Evolutionary conservation across 768 basidiomycete genomes (phyloP).

Genomic region (Boletus reticuloceps): DNA sequence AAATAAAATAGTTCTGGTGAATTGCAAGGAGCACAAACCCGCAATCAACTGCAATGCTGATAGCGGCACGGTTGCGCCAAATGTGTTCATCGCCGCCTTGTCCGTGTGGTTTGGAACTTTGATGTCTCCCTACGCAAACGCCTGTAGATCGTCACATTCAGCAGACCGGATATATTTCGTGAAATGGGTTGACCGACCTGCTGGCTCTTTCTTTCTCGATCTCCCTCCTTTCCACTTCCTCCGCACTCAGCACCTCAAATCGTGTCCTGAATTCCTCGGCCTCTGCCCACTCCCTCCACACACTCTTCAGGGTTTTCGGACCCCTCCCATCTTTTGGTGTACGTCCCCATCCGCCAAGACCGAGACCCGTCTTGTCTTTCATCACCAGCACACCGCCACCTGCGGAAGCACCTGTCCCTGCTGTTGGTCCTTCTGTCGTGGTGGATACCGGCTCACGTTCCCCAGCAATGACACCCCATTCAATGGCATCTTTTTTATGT

Average conservation of each 20-base stretch:
- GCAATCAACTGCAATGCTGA: slow-evolving; percentile 5
- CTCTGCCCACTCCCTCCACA: slow-evolving; percentile 96
- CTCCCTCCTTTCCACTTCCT: slow-evolving; percentile 91
- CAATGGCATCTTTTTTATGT: slow-evolving; percentile 93
- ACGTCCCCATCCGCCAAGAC: slow-evolving; percentile 71
- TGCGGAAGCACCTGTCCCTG: slow-evolving; percentile 5
- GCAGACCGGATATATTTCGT: neutral
- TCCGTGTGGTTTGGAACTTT: slow-evolving; percentile 55
- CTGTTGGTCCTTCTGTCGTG: slow-evolving; percentile 15
- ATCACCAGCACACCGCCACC: slow-evolving; percentile 49
- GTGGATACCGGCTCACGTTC: slow-evolving; percentile 37
- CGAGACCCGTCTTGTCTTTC: slow-evolving; percentile 82
- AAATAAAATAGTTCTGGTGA: slow-evolving; percentile 20
- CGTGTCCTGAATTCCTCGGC: slow-evolving; percentile 86
- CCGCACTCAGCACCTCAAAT: slow-evolving; percentile 81
- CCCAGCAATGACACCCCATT: slow-evolving; percentile 84
- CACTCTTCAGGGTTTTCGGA: slow-evolving; percentile 77
- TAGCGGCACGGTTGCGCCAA: neutral
- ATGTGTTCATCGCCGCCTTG: slow-evolving; percentile 34
- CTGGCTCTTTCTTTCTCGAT: slow-evolving; percentile 83
- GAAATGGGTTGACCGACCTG: slow-evolving; percentile 37
- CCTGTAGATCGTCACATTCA: slow-evolving; percentile 31
- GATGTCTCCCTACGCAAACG: slow-evolving; percentile 65
- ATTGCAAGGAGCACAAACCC: slow-evolving; percentile 3
- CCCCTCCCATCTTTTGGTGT: slow-evolving; percentile 77